Conservation (phyloP, 208 protist genomes). For the Crithidia acanthocephali region DNA sequence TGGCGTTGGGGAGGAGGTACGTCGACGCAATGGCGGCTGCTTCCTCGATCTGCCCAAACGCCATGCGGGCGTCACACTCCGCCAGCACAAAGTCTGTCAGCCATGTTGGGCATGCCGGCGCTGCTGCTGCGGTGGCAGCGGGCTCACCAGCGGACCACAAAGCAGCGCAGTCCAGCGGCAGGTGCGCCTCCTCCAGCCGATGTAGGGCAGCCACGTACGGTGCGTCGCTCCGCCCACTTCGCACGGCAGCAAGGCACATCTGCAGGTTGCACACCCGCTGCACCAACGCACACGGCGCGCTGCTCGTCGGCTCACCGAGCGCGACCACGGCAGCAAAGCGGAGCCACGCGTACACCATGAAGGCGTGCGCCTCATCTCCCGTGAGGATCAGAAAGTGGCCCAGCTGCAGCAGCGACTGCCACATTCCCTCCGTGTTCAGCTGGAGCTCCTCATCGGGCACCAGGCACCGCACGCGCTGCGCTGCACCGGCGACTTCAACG, state of each 20-base stretch:
- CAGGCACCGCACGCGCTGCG: constrained; percentile 26
- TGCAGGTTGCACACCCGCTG: constrained; percentile 43
- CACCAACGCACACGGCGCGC: constrained; percentile 34
- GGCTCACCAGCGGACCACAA: background rate
- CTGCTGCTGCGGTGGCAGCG: background rate
- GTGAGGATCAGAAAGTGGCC: constrained; percentile 50
- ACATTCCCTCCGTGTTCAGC: constrained; percentile 60
- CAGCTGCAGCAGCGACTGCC: constrained; percentile 59
- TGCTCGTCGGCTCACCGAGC: constrained; percentile 40
- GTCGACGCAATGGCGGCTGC: constrained; percentile 34
- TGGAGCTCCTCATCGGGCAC: constrained; percentile 40
- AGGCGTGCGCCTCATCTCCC: constrained; percentile 56
- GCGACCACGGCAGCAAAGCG: constrained; percentile 47
- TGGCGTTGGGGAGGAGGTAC: constrained; percentile 18
- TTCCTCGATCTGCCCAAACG: constrained; percentile 48
- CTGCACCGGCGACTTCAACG: constrained; percentile 22
- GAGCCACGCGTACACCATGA: constrained; percentile 67
- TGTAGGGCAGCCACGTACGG: constrained; percentile 26
- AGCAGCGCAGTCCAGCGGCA: constrained; percentile 8
- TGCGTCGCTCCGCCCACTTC: constrained; percentile 21
- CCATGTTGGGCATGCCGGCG: constrained; percentile 13
- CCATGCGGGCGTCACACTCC: constrained; percentile 48
- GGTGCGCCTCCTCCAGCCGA: background rate
- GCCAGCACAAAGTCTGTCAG: constrained; percentile 45
- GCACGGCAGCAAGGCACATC: constrained; percentile 24